These are phyloP conservation scores for Symbiodinium natans DNA, from an alignment of 73 alveolate species.

Conservation along the genomic window DNA sequence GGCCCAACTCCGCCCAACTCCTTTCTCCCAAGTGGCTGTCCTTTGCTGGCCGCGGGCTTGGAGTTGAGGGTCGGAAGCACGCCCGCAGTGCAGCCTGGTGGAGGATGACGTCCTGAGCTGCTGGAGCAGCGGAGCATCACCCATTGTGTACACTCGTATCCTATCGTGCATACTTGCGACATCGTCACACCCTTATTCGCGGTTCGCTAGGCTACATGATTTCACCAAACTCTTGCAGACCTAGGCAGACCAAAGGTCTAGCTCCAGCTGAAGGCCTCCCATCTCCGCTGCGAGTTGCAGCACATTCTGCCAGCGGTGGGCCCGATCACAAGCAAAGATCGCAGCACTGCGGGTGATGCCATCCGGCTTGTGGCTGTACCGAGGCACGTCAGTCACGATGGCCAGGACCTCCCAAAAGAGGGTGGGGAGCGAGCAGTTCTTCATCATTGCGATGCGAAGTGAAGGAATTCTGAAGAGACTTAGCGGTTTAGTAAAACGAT, in stretches of 20 bases:
- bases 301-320: background rate
- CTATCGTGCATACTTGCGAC: no score
- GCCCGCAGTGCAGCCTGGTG: background rate
- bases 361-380: background rate
- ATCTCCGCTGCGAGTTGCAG: background rate
- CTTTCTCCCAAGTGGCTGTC: background rate
- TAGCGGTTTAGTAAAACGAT: no score
- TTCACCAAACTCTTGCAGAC: no score
- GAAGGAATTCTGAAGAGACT: no score
- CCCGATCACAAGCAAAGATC: background rate
- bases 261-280: background rate
- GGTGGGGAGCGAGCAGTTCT: background rate
- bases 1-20: no score
- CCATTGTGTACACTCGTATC: no score
- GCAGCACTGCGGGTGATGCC: constrained; percentile 33
- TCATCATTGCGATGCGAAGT: no score
- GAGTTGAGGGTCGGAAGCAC: background rate
- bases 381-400: background rate
- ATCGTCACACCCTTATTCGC: no score
- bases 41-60: background rate
- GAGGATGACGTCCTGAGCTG: background rate
- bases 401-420: constrained; percentile 4
- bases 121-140: no score
- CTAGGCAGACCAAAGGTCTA: background rate
- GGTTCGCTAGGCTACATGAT: no score